Percentiles rank a stretch among this genome's conserved stretches.
These are phyloP conservation scores for Aegilops bicornis DNA, from an alignment of 176 grass and related monocot species.

Conservation along the genomic window DNA sequence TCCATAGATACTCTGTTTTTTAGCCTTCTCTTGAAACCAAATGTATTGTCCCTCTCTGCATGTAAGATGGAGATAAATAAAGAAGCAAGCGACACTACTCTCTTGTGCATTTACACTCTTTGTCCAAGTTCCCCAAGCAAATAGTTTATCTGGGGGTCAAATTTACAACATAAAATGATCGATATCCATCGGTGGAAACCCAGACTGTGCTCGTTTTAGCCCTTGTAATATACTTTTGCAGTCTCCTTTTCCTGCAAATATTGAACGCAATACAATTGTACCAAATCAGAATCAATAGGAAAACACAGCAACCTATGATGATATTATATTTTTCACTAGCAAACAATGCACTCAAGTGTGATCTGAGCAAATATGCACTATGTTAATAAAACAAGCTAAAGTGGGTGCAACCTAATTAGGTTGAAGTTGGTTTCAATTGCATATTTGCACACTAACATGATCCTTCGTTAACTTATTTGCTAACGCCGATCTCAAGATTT, in stretches of 20 bases:
- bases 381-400: conserved; percentile 28
- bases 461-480: background rate
- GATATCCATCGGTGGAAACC: conserved; percentile 71
- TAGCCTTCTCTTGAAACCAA: conserved; percentile 23
- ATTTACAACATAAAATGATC: conserved; percentile 60
- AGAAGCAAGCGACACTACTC: conserved; percentile 7
- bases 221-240: conserved; percentile 74
- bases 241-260: conserved; percentile 88
- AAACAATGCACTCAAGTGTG: background rate
- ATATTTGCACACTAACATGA: conserved; percentile 13
- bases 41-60: conserved; percentile 21
- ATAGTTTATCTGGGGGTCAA: conserved; percentile 5
- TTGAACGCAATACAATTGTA: conserved; percentile 16
- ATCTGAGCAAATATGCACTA: background rate
- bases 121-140: conserved; percentile 1
- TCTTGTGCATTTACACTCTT: conserved; percentile 16
- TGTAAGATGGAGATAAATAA: conserved; percentile 24
- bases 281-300: background rate
- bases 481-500: background rate
- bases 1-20: background rate
- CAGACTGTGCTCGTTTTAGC: conserved; percentile 54
- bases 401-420: background rate
- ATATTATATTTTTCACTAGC: conserved; percentile 10
- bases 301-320: conserved; percentile 7
- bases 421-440: background rate